A percentile compares a stretch with the other conserved stretches of the same genome.
These are phyloP conservation scores for Davidsoniella neocaledoniae DNA, from an alignment of 2,329 filamentous ascomycete genomes.

Conservation along the genomic window DNA sequence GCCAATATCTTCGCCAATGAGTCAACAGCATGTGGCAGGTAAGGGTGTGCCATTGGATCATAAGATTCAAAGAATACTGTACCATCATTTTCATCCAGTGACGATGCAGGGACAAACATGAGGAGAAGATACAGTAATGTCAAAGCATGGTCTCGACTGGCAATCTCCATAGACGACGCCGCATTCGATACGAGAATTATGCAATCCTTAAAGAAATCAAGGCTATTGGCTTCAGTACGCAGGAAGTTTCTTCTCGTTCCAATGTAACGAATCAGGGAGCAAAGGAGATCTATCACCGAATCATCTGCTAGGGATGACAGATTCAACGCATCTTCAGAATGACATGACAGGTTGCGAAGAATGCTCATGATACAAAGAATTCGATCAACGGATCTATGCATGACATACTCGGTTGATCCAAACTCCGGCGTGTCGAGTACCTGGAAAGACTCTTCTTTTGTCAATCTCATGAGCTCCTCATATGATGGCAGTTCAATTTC, in stretches of 20 bases:
- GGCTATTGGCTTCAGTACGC: conserved; percentile 63
- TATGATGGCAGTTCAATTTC: conserved; percentile 70
- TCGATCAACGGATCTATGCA: conserved; percentile 73
- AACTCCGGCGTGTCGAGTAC: conserved; percentile 58
- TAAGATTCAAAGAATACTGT: conserved; percentile 61
- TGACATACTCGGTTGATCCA: conserved; percentile 60
- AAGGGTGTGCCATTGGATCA: conserved; percentile 66
- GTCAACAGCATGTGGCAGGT: conserved; percentile 79
- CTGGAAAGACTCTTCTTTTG: conserved; percentile 53
- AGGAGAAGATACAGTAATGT: conserved; percentile 79
- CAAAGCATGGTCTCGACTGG: conserved; percentile 71
- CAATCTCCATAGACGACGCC: conserved; percentile 61
- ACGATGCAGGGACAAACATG: conserved; percentile 66
- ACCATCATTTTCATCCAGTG: conserved; percentile 36
- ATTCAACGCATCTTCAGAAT: conserved; percentile 45
- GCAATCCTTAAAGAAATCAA: conserved; percentile 96
- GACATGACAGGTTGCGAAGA: conserved; percentile 79
- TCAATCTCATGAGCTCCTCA: conserved; percentile 72
- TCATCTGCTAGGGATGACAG: conserved; percentile 59
- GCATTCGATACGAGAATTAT: conserved; percentile 83
- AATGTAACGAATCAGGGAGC: conserved; percentile 66
- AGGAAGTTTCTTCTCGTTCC: conserved; percentile 80
- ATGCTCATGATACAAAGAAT: conserved; percentile 86
- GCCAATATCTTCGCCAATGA: conserved; percentile 81
- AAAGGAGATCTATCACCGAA: conserved; percentile 65